These are phyloP conservation scores for Aureobasidium sp. DNA, from an alignment of 2,329 filamentous ascomycete species.

Conservation along the genomic window DNA sequence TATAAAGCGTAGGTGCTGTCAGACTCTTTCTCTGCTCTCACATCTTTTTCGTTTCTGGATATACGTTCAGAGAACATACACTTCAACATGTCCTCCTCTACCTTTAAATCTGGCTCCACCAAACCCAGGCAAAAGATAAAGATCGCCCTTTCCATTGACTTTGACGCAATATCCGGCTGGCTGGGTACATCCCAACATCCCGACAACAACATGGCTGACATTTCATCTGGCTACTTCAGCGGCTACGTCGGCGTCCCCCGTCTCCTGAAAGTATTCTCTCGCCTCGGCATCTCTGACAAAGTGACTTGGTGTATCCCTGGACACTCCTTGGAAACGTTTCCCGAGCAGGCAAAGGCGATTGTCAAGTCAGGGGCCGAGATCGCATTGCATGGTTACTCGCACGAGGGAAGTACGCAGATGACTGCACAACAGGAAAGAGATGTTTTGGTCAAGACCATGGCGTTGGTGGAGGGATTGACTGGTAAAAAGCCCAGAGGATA, in stretches of 20 bases:
- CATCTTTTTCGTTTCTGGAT: too few relatives aligned
- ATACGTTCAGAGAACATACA: too few relatives aligned
- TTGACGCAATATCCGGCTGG: constrained; percentile 55
- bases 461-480: constrained; percentile 36
- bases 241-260: constrained; percentile 51
- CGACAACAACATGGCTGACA: constrained; percentile 50
- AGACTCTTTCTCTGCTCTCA: background rate
- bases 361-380: constrained; percentile 49
- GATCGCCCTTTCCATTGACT: constrained; percentile 41
- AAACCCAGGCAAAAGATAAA: constrained; percentile 30
- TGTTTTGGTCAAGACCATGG: constrained; percentile 44
- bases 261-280: constrained; percentile 48
- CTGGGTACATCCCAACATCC: constrained; percentile 50
- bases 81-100: background rate
- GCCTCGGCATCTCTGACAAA: constrained; percentile 44
- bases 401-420: constrained; percentile 42
- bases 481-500: constrained; percentile 44
- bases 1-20: background rate
- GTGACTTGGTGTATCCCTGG: constrained; percentile 56
- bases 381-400: constrained; percentile 45
- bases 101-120: background rate
- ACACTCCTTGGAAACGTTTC: constrained; percentile 53
- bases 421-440: constrained; percentile 44
- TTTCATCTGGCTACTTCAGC: constrained; percentile 49
- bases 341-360: constrained; percentile 43